Evolutionary conservation across 495 filamentous ascomycete species (phyloP).

Genomic region (Daldinia bambusicola): DNA sequence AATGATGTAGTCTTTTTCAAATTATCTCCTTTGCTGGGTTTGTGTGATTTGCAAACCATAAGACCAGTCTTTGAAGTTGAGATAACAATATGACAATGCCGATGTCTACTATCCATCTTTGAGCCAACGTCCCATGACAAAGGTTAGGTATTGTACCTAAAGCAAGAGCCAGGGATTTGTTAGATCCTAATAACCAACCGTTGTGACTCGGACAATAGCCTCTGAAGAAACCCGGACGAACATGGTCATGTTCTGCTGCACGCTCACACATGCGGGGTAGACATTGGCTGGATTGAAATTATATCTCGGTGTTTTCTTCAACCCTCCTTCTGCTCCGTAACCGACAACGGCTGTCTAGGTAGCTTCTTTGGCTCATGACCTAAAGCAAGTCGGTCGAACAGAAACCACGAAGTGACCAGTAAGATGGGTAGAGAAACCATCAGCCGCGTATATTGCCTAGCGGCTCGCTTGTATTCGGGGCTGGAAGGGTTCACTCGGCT

Average conservation of each 20-base stretch:
- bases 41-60: neutral
- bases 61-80: neutral
- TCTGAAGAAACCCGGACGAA: neutral
- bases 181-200: too few species aligned
- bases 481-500: conserved; percentile 47
- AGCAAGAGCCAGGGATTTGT: too few species aligned
- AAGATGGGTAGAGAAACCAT: conserved; percentile 60
- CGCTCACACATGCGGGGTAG: neutral
- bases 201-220: too few species aligned
- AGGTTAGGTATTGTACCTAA: neutral
- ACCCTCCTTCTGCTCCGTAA: conserved; percentile 5
- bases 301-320: conserved; percentile 1
- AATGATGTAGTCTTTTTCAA: neutral
- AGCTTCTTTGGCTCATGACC: conserved; percentile 21
- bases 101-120: neutral
- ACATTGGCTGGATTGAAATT: neutral
- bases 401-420: conserved; percentile 56
- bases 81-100: neutral
- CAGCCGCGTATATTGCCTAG: conserved; percentile 50
- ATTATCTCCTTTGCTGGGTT: neutral
- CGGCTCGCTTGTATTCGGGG: conserved; percentile 54
- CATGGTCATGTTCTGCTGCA: neutral
- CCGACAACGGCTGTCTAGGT: neutral
- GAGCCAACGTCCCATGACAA: neutral
- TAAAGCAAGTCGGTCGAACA: conserved; percentile 53